Evolutionary conservation across 208 protist genomes (phyloP), one percentile per base, ranked within the genome.

Genomic region (Acanthamoeba royreba): DNA sequence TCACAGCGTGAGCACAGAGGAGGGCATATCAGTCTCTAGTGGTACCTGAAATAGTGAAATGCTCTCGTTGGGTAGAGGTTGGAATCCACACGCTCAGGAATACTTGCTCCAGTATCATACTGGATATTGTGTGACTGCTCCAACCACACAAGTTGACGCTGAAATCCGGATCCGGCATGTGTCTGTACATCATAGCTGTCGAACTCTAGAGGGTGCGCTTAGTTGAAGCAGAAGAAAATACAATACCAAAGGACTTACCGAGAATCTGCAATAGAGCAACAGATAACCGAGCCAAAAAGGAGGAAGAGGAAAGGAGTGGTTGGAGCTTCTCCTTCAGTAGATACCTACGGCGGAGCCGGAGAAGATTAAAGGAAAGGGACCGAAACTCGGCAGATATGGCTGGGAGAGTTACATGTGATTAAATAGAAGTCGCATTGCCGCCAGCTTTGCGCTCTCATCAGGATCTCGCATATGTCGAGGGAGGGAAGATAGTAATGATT

Each of bases 181-280:
- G 53, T 63, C 46, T 66, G 81, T 11, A 89, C 81, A 13, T 89
- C 81, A 31, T 89, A 47, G 13, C 19, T 19, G 25, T 89, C 81
- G 53, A 89, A 89, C 25, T 89, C 81, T 89, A 31, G 9, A 61
- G 11, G 35, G 43, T 55, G 47, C n/a, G 28, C 15, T 87, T 33
- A 49, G 15, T 58, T 4, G 8, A 87, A 87, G 45, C 19, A 79
- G 66, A 19, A 43, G n/a, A 13, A 40, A 19, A 79, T 13, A 79
- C 11, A 45, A 85, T 28, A 35, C 22, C 45, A 38, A 52, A 38
- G 53, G 25, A 8, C 22, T 11, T 69, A 89, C 81, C 81, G 4
- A 89, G 46, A 89, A 89, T 89, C 35, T 89, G 81, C 15, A 89
- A 49, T 8, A 89, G 81, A 17, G 81, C 53, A 15, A 89, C 63